phyloP scores from a whole-genome alignment of 2,329 filamentous ascomycete species.

The Hymenoscyphus infarciens region DNA sequence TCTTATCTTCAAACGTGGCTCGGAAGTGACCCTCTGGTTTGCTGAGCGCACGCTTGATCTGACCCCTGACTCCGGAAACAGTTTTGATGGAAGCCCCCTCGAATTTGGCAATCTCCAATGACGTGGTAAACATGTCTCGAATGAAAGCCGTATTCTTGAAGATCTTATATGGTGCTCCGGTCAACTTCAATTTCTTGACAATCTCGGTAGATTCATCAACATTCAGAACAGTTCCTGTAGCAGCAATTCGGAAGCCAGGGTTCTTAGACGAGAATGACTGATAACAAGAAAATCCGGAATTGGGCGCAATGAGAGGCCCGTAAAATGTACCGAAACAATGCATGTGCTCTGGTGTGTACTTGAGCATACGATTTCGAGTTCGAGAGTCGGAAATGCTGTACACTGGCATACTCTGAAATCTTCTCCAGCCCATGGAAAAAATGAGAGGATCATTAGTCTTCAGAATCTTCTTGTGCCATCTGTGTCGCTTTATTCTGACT shows the following conservation, averaged over 20 bases:
- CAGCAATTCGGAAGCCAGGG: slow-evolving; percentile 89
- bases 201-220: slow-evolving; percentile 97
- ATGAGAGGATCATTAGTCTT: slow-evolving; percentile 98
- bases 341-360: slow-evolving; percentile 99
- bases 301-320: slow-evolving; percentile 89
- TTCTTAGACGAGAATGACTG: slow-evolving; percentile 82
- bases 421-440: slow-evolving; percentile 92
- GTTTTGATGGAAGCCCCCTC: slow-evolving; percentile 95
- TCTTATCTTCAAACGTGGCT: slow-evolving; percentile 98
- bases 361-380: slow-evolving; percentile 93
- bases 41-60: slow-evolving; percentile 92
- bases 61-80: slow-evolving; percentile 89
- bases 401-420: slow-evolving; percentile 88
- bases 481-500: slow-evolving; percentile 91
- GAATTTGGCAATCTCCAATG: slow-evolving; percentile 96
- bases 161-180: slow-evolving; percentile 90
- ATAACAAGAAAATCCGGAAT: slow-evolving; percentile 92
- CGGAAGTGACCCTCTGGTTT: slow-evolving; percentile 96
- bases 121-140: slow-evolving; percentile 94
- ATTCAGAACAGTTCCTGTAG: slow-evolving; percentile 87
- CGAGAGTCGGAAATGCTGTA: slow-evolving; percentile 95
- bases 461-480: slow-evolving; percentile 99
- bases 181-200: slow-evolving; percentile 98
- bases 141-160: slow-evolving; percentile 99
- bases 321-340: slow-evolving; percentile 97